Conservation (phyloP, 768 basidiomycete genomes). For the Calvatia gigantea region DNA sequence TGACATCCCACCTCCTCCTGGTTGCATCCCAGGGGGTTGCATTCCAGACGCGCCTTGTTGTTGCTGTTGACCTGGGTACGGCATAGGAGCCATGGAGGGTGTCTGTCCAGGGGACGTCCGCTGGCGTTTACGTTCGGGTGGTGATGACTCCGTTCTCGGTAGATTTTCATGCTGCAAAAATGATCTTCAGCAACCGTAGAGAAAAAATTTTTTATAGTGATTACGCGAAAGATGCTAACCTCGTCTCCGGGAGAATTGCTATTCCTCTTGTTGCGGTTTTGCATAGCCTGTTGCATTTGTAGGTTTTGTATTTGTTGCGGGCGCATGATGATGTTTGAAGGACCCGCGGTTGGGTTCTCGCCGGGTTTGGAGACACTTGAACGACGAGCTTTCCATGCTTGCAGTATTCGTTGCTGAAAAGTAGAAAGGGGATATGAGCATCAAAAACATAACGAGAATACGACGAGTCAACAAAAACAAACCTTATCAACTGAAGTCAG, state of each 20-base stretch:
- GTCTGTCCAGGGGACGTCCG: constrained; percentile 52
- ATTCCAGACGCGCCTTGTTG: constrained; percentile 13
- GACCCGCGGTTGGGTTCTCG: constrained; percentile 37
- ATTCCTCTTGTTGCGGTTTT: constrained; percentile 35
- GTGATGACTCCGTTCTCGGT: constrained; percentile 49
- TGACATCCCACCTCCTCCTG: constrained; percentile 1
- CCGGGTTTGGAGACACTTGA: constrained; percentile 13
- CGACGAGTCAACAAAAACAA: constrained; percentile 15
- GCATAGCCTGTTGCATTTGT: constrained; percentile 23
- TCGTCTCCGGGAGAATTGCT: constrained; percentile 66
- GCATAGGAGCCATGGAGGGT: constrained; percentile 24
- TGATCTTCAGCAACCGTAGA: constrained; percentile 6
- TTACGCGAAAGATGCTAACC: constrained; percentile 26
- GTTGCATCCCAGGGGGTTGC: constrained; percentile 11
- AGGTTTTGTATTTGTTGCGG: too few species aligned
- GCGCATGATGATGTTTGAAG: constrained; percentile 35
- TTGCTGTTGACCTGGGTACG: constrained; percentile 26
- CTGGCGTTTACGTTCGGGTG: constrained; percentile 51
- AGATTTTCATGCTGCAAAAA: constrained; percentile 40
- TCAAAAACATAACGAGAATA: constrained; percentile 8
- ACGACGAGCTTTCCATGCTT: constrained; percentile 6
- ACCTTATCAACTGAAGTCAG: constrained; percentile 64
- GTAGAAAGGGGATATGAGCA: neutral
- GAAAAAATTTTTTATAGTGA: constrained; percentile 1
- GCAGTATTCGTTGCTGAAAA: constrained; percentile 34